Evolutionary conservation across 208 protist genomes (phyloP), one percentile per base, ranked within the genome.

Genomic region (Trypanosoma rangeli): DNA sequence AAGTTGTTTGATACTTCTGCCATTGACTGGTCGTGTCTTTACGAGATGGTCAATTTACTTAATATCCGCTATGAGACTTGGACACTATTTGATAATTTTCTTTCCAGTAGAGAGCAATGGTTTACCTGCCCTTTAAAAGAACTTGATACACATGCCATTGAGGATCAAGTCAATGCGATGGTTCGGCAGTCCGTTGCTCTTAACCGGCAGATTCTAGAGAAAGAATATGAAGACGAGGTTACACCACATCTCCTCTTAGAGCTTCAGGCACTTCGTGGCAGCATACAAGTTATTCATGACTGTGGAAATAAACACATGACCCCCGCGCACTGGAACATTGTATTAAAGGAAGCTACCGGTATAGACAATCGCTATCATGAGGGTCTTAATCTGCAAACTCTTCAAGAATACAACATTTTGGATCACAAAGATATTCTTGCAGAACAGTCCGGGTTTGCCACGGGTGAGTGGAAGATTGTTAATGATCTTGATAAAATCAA

Each of bases 261-360:
- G 64, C 64, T 97, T 59, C 89, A 92, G 57, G 79, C 76, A 18
- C 74, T 96, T 61, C 87, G 88, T 26, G 35, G 65, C 22, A 92
- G 93, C 68, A 92, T 98, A 76, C 53, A 79, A 8, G 86, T 95
- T 39, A 94, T 98, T 67, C 87, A 97, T 64, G 90, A 97, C 70
- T 96, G 93, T 68, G 90, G 93, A 53, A 98, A 98, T 72, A 93
- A 94, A 72, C 87, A 97, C 74, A 94, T 98, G 88, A 87, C 86
- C 26, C 13, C 74, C 12, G 75, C 84, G 13, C 93, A 97, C 73
- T 98, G 95, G 95, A 92, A 94, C 68, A 78, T 80, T 53, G 90
- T 99, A 35, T 94, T 98, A 49, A 87, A 96, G 71, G 69, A 76
- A 29, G 86, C 98, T 31, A 94, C 88, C 13, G 89, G 88, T 28